Base-by-base conservation (phyloP, 192 early-diverging fungal species). In the Podila clonocystis region DNA sequence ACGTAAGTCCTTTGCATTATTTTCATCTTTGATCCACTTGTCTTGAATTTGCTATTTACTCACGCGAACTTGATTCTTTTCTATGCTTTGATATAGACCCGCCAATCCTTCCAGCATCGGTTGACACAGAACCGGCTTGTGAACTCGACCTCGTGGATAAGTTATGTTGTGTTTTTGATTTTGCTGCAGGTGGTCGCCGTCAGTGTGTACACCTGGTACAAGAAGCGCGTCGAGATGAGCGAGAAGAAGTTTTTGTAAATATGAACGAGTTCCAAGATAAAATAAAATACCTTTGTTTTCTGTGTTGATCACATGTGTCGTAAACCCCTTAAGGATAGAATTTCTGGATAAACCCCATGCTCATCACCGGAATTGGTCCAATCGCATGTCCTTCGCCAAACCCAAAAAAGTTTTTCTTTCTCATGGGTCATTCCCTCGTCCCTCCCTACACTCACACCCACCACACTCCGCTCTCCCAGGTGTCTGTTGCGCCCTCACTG, bases 231-330 rank as follows among this genome's bases (percentile, higher is more conserved):
- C 12, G 70, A 72, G 55, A 69, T 69, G 50, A 80, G 50, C n/a
- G 77, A 80, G 50, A 80, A 80, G 49, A 80, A 80, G 71, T 80
- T 80, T 41, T 24, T 80, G 59, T 80, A 72, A 45, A 68, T 3
- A 6, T 31, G 31, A 31, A 49, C 30, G 5, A 17, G 0, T 5
- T 55, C n/a, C n/a, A n/a, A n/a, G 31, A 31, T 8, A 8, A 38
- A 1, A 38, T 38, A 38, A 38, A 38, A 8, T 9, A 38, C 36
- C n/a, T n/a, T n/a, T n/a, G n/a, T n/a, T n/a, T n/a, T n/a, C n/a
- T n/a, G n/a, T n/a, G n/a, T n/a, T n/a, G n/a, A n/a, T n/a, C n/a
- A n/a, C n/a, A n/a, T n/a, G n/a, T n/a, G 41, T 45, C 13, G 41
- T 45, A 45, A 45, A 45, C 41, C 41, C 41, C 41, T 45, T 45